Percentiles rank a stretch among this genome's conserved stretches.
Evolutionary conservation across 805 yeast species (phyloP).

Genomic region (Zygosaccharomyces rouxii): DNA sequence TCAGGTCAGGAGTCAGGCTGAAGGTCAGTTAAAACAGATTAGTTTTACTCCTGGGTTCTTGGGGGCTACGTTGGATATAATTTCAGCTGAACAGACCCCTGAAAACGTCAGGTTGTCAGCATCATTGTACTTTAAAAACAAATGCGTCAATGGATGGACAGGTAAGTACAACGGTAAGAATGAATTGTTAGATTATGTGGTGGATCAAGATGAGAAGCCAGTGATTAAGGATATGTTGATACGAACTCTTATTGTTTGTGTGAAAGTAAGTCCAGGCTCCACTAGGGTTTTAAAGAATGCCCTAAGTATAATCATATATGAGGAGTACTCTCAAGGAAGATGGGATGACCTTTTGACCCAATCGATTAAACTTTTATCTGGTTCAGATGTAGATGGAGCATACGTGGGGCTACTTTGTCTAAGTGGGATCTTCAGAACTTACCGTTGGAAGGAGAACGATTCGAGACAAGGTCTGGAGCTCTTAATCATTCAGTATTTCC

Average conservation of each 20-base stretch:
- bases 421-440: constrained; percentile 63
- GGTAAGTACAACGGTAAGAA: constrained; percentile 26
- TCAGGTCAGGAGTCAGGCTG: constrained; percentile 61
- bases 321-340: constrained; percentile 43
- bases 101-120: constrained; percentile 61
- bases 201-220: constrained; percentile 71
- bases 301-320: constrained; percentile 46
- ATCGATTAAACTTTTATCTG: constrained; percentile 43
- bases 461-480: constrained; percentile 50
- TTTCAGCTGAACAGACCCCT: constrained; percentile 49
- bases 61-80: constrained; percentile 76
- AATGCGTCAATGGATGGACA: constrained; percentile 61
- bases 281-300: constrained; percentile 48
- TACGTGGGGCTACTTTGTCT: constrained; percentile 69
- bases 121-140: constrained; percentile 79
- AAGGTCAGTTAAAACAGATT: constrained; percentile 55
- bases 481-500: constrained; percentile 55
- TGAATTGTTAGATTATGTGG: constrained; percentile 30
- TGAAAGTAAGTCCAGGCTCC: constrained; percentile 37
- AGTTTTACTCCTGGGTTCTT: constrained; percentile 65
- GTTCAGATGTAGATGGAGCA: constrained; percentile 41
- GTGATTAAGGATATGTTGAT: constrained; percentile 65
- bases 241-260: constrained; percentile 51
- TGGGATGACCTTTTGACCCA: constrained; percentile 54
- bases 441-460: constrained; percentile 64